These are phyloP conservation scores for Apophysomyces elegans DNA, from an alignment of 371 early-diverging fungal species.

Conservation along the genomic window DNA sequence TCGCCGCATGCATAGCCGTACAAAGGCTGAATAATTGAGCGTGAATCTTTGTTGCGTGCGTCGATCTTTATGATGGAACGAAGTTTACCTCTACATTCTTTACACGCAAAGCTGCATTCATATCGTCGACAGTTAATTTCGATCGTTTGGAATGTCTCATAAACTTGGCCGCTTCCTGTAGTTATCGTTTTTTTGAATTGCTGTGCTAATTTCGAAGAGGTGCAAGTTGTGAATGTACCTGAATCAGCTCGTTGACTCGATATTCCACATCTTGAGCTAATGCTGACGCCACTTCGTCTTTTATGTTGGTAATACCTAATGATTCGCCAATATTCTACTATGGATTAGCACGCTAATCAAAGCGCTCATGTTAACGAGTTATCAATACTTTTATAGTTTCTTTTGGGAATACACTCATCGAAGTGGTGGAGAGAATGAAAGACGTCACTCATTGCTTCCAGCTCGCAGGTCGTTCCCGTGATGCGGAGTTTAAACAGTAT, in stretches of 20 bases:
- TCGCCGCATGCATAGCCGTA: conserved; percentile 93
- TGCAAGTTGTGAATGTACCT: conserved; percentile 48
- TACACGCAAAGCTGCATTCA: conserved; percentile 95
- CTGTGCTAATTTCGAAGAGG: background rate
- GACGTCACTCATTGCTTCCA: too few species aligned
- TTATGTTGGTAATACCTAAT: conserved; percentile 88
- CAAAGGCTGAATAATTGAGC: conserved; percentile 70
- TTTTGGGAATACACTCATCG: conserved; percentile 54
- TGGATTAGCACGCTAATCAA: background rate
- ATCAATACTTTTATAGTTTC: conserved; percentile 49
- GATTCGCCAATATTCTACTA: conserved; percentile 86
- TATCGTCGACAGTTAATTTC: conserved; percentile 89
- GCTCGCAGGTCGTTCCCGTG: too few species aligned
- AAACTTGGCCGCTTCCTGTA: conserved; percentile 95
- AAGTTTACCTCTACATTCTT: conserved; percentile 90
- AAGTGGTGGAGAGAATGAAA: background rate
- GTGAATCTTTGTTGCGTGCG: conserved; percentile 4
- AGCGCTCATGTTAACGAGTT: background rate
- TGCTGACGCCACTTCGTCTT: conserved; percentile 89
- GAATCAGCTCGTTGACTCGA: conserved; percentile 95
- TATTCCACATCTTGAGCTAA: conserved; percentile 98
- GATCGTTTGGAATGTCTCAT: conserved; percentile 96
- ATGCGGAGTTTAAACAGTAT: too few species aligned
- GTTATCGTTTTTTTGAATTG: background rate
- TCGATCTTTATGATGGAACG: background rate